Evolutionary conservation across 768 basidiomycete species (phyloP).

Genomic region (Mrakia gelida): DNA sequence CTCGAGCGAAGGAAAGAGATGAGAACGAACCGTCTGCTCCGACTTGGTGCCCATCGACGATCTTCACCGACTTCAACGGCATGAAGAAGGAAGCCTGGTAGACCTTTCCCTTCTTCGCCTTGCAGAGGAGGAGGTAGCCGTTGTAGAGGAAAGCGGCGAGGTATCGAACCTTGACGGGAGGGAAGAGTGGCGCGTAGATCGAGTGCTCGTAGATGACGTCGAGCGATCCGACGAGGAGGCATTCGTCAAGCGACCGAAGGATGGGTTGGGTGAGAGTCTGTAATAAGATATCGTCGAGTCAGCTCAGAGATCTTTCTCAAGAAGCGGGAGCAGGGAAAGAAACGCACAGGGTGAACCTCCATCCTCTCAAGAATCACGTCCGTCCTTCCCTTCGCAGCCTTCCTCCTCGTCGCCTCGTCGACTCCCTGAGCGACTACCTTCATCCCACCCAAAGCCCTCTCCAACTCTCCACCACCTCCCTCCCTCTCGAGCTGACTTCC

Average conservation of each 20-base stretch:
- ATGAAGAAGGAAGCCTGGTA: slow-evolving; percentile 92
- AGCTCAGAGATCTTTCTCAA: neutral
- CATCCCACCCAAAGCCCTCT: slow-evolving; percentile 59
- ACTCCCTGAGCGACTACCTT: slow-evolving; percentile 69
- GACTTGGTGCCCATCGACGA: slow-evolving; percentile 53
- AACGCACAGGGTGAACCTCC: slow-evolving; percentile 42
- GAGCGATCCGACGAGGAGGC: slow-evolving; percentile 74
- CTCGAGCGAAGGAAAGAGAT: neutral
- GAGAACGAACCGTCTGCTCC: slow-evolving; percentile 60
- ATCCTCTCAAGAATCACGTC: slow-evolving; percentile 67
- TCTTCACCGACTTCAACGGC: slow-evolving; percentile 64
- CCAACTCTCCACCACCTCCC: slow-evolving; percentile 39
- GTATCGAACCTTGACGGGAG: slow-evolving; percentile 71
- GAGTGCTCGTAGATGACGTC: slow-evolving; percentile 76
- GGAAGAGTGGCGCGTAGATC: slow-evolving; percentile 49
- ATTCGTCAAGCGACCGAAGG: slow-evolving; percentile 65
- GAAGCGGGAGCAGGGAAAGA: neutral
- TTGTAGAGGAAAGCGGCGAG: slow-evolving; percentile 83
- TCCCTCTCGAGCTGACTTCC: slow-evolving; percentile 8
- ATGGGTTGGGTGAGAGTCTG: slow-evolving; percentile 42
- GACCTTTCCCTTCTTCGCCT: slow-evolving; percentile 64
- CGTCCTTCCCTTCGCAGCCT: slow-evolving; percentile 63
- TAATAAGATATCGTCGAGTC: neutral
- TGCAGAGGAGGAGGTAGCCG: slow-evolving; percentile 80
- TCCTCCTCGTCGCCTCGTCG: slow-evolving; percentile 69